These are phyloP conservation scores for Coffea humblotiana DNA, from an alignment of 305 asterid species.

Conservation along the genomic window DNA sequence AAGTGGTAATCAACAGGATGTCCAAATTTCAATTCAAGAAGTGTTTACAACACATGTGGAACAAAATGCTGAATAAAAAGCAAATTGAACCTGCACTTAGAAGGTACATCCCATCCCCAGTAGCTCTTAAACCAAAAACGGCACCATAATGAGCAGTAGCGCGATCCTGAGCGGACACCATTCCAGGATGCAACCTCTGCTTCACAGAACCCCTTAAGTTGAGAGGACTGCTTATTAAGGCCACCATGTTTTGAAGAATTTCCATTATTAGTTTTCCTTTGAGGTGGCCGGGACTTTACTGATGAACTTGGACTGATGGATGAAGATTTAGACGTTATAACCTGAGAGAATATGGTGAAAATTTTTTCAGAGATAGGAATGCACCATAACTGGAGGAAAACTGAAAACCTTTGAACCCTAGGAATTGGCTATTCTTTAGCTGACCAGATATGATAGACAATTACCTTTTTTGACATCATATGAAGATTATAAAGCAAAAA, in stretches of 20 bases:
- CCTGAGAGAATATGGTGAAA: constrained; percentile 37
- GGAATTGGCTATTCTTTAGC: background rate
- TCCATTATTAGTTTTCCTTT: constrained; percentile 51
- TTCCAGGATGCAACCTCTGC: constrained; percentile 94
- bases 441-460: background rate
- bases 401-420: background rate
- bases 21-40: background rate
- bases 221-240: constrained; percentile 47
- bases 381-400: background rate
- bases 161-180: constrained; percentile 83
- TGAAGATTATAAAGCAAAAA: background rate
- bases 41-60: background rate
- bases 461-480: background rate
- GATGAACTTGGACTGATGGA: constrained; percentile 44
- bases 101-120: constrained; percentile 90
- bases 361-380: background rate
- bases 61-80: constrained; percentile 6
- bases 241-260: constrained; percentile 49
- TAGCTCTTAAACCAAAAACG: constrained; percentile 78
- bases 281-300: constrained; percentile 55
- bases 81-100: constrained; percentile 78
- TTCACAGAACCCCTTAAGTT: constrained; percentile 55
- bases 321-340: constrained; percentile 43
- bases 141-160: constrained; percentile 96
- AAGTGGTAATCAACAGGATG: background rate